Conservation (phyloP, 768 basidiomycete species). For the Tylopilus vinaceipallidus region DNA sequence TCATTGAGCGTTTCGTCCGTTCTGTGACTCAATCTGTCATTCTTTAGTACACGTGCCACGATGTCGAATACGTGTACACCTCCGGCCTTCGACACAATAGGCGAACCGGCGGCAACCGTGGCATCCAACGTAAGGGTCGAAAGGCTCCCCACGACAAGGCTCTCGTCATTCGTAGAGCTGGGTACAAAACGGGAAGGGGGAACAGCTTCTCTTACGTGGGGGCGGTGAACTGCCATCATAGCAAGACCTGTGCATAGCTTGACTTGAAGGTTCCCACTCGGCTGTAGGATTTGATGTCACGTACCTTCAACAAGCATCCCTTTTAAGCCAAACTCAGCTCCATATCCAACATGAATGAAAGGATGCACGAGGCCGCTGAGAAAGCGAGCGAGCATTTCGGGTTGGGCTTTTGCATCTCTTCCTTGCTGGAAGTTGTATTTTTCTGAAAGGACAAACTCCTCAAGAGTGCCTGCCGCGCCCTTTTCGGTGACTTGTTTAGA, state of each 20-base stretch:
- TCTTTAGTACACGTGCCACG: conserved; percentile 49
- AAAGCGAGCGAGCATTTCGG: conserved; percentile 54
- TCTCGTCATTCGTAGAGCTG: not conserved
- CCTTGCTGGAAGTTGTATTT: conserved; percentile 25
- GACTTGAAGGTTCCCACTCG: not conserved
- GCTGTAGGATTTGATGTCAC: not conserved
- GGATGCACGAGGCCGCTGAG: conserved; percentile 54
- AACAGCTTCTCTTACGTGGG: conserved; percentile 37
- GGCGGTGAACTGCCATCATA: conserved; percentile 21
- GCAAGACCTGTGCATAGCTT: conserved; percentile 24
- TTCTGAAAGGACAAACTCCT: conserved; percentile 32
- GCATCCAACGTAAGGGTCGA: conserved; percentile 9
- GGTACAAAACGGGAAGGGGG: conserved; percentile 9
- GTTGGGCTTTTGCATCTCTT: conserved; percentile 28
- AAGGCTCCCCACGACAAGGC: conserved; percentile 4
- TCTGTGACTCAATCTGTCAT: conserved; percentile 33
- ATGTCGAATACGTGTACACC: conserved; percentile 44
- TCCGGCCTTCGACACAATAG: not conserved
- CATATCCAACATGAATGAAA: conserved; percentile 60
- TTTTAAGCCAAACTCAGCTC: conserved; percentile 59
- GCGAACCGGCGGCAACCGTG: not conserved
- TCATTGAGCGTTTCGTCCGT: not conserved
- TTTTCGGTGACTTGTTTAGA: conserved; percentile 13
- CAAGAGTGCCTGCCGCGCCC: conserved; percentile 16
- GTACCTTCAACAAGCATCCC: conserved; percentile 66